A percentile compares a stretch with the other conserved stretches of the same genome.
phyloP scores from a whole-genome alignment of 805 yeast genomes.

The Lipomyces japonicus region DNA sequence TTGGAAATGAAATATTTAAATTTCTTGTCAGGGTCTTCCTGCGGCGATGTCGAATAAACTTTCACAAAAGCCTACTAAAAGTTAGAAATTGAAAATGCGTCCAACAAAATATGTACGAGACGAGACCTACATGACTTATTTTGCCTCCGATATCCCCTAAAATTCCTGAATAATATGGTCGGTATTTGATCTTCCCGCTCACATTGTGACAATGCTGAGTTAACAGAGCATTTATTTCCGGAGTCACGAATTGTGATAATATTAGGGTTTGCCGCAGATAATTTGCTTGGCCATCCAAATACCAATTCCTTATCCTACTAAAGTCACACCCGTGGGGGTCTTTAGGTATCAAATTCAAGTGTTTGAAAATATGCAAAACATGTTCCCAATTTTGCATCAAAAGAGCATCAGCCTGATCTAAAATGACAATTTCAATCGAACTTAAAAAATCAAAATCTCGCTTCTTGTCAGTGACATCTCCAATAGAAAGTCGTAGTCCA shows the following conservation, averaged over 20 bases:
- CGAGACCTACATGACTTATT: conserved; percentile 40
- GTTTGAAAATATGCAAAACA: conserved; percentile 59
- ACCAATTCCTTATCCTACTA: conserved; percentile 88
- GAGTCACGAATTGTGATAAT: conserved; percentile 73
- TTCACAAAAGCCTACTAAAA: conserved; percentile 56
- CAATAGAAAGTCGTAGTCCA: conserved; percentile 77
- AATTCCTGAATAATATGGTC: conserved; percentile 50
- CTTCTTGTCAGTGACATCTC: conserved; percentile 50
- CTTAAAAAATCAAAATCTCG: conserved; percentile 77
- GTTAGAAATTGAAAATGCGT: conserved; percentile 44
- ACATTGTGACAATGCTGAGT: conserved; percentile 38
- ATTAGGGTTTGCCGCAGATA: conserved; percentile 72
- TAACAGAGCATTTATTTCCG: conserved; percentile 67
- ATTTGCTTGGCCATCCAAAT: conserved; percentile 74
- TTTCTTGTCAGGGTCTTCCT: conserved; percentile 73
- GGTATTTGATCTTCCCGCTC: conserved; percentile 38
- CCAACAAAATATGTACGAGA: background rate
- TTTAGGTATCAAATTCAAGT: conserved; percentile 72
- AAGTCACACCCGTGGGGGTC: conserved; percentile 83
- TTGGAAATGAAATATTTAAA: conserved; percentile 75
- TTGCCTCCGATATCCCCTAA: conserved; percentile 63
- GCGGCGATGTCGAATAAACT: conserved; percentile 52
- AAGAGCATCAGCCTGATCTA: conserved; percentile 81
- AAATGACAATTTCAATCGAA: conserved; percentile 74
- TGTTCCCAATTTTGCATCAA: conserved; percentile 94